Evolutionary conservation across 768 basidiomycete genomes (phyloP).

Genomic region (Leucocoprinus sp.): DNA sequence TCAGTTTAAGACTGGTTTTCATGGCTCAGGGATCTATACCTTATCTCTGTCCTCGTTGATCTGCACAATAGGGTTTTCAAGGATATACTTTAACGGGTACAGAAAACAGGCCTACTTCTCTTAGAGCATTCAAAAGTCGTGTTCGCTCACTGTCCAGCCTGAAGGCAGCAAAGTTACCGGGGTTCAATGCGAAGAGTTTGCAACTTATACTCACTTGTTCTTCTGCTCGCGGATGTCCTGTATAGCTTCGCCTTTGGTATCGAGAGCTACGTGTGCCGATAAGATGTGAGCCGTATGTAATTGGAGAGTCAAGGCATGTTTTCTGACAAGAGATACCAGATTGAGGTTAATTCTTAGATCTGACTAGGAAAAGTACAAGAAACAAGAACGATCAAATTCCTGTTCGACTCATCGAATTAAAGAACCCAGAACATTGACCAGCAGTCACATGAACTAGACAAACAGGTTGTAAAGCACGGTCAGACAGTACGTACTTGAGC

Average conservation of each 20-base stretch:
- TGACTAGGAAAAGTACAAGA: background rate
- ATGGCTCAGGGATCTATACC: constrained; percentile 19
- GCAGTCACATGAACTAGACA: background rate
- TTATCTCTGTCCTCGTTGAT: constrained; percentile 81
- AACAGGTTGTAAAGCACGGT: background rate
- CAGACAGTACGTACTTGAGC: constrained; percentile 58
- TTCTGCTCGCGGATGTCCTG: constrained; percentile 81
- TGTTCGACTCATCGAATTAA: background rate
- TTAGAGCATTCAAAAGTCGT: constrained; percentile 56
- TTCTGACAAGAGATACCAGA: constrained; percentile 32
- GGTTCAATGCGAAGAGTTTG: background rate
- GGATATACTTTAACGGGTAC: background rate
- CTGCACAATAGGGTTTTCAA: constrained; percentile 24
- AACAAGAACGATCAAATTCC: background rate
- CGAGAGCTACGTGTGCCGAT: constrained; percentile 72
- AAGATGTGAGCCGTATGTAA: constrained; percentile 83
- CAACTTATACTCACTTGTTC: constrained; percentile 50
- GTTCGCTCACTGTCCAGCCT: constrained; percentile 73
- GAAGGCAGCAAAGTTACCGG: constrained; percentile 4
- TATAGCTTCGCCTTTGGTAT: constrained; percentile 69
- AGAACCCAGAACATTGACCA: background rate
- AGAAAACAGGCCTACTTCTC: constrained; percentile 44
- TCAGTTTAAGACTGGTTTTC: constrained; percentile 8
- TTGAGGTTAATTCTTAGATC: constrained; percentile 2
- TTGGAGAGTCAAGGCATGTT: constrained; percentile 77